Evolutionary conservation across 163 green algal genomes (phyloP).

Genomic region (Coccomyxa subellipsoidea): DNA sequence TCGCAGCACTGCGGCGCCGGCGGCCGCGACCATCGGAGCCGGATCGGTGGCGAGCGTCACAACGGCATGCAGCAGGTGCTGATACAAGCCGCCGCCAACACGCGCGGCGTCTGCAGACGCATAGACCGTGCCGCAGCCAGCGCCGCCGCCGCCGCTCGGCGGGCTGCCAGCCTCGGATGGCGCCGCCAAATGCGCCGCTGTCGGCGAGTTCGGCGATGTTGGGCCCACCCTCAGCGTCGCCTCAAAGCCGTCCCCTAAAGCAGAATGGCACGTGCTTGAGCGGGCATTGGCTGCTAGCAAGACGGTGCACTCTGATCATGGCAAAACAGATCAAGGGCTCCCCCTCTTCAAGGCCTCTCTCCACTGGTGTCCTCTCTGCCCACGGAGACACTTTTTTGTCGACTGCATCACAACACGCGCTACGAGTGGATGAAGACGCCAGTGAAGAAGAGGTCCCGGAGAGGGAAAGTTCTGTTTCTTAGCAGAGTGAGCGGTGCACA

Average conservation of each 20-base stretch:
- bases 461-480: too few relatives aligned
- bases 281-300: too few relatives aligned
- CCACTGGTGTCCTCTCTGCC: too few relatives aligned
- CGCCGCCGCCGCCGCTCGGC: not conserved
- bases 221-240: not conserved
- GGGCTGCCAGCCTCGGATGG: not conserved
- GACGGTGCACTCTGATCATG: too few relatives aligned
- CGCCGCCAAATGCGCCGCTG: not conserved
- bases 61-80: conserved; percentile 20
- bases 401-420: too few relatives aligned
- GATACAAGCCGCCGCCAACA: conserved; percentile 33
- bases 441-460: too few relatives aligned
- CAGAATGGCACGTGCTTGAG: too few relatives aligned
- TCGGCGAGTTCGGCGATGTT: not conserved
- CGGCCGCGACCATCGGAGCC: conserved; percentile 27
- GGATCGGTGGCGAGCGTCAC: conserved; percentile 48
- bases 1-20: conserved; percentile 32
- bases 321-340: too few relatives aligned
- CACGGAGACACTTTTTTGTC: too few relatives aligned
- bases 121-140: conserved; percentile 13
- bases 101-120: conserved; percentile 45
- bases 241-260: not conserved
- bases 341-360: too few relatives aligned
- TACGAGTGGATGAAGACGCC: too few relatives aligned
- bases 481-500: too few relatives aligned